phyloP scores from a whole-genome alignment of 257 asterid genomes.

The Primulina huaijiensis region DNA sequence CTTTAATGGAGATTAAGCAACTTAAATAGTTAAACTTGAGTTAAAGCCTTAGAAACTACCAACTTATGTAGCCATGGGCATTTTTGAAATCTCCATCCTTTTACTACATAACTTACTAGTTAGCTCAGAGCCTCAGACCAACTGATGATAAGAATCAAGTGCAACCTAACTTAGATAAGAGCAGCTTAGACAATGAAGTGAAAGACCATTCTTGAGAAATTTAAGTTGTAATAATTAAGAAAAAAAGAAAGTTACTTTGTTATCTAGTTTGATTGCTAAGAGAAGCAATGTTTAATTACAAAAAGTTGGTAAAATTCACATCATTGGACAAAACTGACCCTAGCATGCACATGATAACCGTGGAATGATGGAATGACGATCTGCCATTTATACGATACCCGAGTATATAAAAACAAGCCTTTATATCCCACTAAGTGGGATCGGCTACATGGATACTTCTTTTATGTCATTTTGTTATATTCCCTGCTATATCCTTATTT shows the following conservation, averaged over 20 bases:
- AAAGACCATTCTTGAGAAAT: background rate
- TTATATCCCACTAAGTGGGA: background rate
- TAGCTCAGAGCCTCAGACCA: too few relatives aligned
- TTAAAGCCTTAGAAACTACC: background rate
- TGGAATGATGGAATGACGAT: background rate
- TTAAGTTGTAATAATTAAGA: background rate
- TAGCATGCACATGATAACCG: background rate
- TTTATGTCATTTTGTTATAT: too few relatives aligned
- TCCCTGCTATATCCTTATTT: background rate
- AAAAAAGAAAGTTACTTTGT: background rate
- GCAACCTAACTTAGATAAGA: slow-evolving; percentile 1
- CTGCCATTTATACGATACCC: background rate
- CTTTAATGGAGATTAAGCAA: slow-evolving; percentile 12
- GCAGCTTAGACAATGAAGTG: background rate
- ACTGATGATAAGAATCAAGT: background rate
- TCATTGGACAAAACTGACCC: background rate
- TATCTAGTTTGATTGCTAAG: background rate
- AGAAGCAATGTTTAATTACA: background rate
- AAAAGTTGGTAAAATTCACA: background rate
- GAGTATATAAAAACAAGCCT: background rate
- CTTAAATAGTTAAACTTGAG: background rate
- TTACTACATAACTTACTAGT: background rate
- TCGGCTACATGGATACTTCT: background rate
- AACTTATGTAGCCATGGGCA: slow-evolving; percentile 1
- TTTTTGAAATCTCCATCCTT: background rate